Evolutionary conservation across 2,329 filamentous ascomycete genomes (phyloP).

Genomic region (Phialemoniopsis sp.): DNA sequence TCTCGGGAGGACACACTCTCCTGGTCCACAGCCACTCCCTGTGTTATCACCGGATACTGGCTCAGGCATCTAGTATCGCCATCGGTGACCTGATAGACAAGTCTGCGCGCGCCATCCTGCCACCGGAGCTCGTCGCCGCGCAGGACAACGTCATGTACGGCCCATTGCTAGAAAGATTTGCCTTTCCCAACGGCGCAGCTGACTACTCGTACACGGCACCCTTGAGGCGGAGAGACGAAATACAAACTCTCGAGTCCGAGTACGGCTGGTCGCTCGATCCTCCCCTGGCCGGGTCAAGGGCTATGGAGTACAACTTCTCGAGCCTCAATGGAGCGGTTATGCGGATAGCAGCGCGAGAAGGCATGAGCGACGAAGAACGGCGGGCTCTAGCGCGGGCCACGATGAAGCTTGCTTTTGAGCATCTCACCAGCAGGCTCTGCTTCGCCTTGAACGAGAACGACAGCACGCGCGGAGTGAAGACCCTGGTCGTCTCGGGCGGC

Average conservation of each 20-base stretch:
- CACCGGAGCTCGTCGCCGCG: conserved; percentile 44
- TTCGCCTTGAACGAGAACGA: conserved; percentile 51
- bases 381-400: conserved; percentile 64
- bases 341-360: conserved; percentile 31
- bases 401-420: conserved; percentile 83
- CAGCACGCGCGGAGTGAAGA: conserved; percentile 33
- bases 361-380: conserved; percentile 56
- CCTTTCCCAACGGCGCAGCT: conserved; percentile 50
- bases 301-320: conserved; percentile 69
- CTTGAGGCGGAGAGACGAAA: conserved; percentile 51
- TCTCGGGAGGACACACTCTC: conserved; percentile 89
- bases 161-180: conserved; percentile 72
- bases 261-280: conserved; percentile 62
- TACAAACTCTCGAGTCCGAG: conserved; percentile 33
- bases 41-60: conserved; percentile 68
- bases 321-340: conserved; percentile 58
- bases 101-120: conserved; percentile 71
- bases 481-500: conserved; percentile 82
- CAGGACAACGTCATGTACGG: conserved; percentile 69
- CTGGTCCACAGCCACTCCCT: conserved; percentile 71
- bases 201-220: conserved; percentile 55
- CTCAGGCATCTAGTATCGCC: conserved; percentile 73
- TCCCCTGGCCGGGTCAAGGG: conserved; percentile 53
- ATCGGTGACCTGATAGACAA: conserved; percentile 90
- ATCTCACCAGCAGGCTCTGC: conserved; percentile 71